Conservation (phyloP, 2,329 filamentous ascomycete genomes). For the Lasiodiplodia sp. region DNA sequence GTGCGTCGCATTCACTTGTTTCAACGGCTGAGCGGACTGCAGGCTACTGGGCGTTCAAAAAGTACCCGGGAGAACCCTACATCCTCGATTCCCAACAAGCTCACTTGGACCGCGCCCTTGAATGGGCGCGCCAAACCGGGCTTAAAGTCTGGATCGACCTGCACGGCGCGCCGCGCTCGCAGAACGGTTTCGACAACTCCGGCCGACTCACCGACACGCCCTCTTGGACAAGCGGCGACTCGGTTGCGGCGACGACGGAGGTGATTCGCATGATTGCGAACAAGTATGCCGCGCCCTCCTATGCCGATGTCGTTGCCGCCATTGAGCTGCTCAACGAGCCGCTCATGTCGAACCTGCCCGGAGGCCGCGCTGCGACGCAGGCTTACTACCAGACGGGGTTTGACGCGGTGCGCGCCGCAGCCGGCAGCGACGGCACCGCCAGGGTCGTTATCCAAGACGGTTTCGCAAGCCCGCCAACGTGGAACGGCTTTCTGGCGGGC, state of each 20-base stretch:
- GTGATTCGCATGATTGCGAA: slow-evolving; percentile 65
- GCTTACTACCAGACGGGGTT: slow-evolving; percentile 65
- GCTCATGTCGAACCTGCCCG: slow-evolving; percentile 50
- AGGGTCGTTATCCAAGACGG: slow-evolving; percentile 65
- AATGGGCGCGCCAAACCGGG: slow-evolving; percentile 61
- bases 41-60: slow-evolving; percentile 66
- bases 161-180: slow-evolving; percentile 59
- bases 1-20: background rate
- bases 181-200: slow-evolving; percentile 70
- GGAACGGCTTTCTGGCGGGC: slow-evolving; percentile 68
- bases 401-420: slow-evolving; percentile 54
- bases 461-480: slow-evolving; percentile 61
- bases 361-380: slow-evolving; percentile 55
- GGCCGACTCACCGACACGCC: slow-evolving; percentile 56
- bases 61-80: slow-evolving; percentile 57
- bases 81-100: slow-evolving; percentile 56
- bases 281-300: slow-evolving; percentile 62
- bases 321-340: slow-evolving; percentile 67
- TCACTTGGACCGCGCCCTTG: slow-evolving; percentile 64
- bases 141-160: slow-evolving; percentile 66
- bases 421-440: slow-evolving; percentile 45
- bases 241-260: slow-evolving; percentile 57
- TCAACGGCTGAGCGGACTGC: background rate
- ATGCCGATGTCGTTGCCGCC: slow-evolving; percentile 65
- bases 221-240: slow-evolving; percentile 57